A percentile compares a stretch with the other conserved stretches of the same genome.
Evolutionary conservation across 257 asterid species (phyloP).

Genomic region (Ocimum tenuiflorum): DNA sequence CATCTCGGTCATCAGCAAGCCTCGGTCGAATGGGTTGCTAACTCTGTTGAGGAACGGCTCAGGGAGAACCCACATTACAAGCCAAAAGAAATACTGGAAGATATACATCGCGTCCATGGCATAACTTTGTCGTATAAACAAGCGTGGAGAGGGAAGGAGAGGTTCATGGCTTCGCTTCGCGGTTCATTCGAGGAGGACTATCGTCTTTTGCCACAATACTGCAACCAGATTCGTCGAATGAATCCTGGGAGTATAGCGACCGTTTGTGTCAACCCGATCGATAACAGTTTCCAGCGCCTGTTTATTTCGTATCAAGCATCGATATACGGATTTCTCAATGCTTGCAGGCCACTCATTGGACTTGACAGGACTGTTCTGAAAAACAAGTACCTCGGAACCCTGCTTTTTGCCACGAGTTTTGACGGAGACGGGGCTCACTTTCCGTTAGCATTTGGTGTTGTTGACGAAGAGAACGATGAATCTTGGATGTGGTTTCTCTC

Average conservation of each 20-base stretch:
- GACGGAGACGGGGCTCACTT: slow-evolving; percentile 64
- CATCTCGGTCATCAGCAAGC: slow-evolving; percentile 79
- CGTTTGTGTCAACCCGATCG: slow-evolving; percentile 41
- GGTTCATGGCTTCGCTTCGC: slow-evolving; percentile 53
- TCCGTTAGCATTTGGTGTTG: slow-evolving; percentile 71
- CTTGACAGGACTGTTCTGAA: slow-evolving; percentile 48
- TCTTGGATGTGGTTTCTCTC: slow-evolving; percentile 67
- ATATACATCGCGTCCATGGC: slow-evolving; percentile 63
- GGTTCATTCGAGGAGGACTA: slow-evolving; percentile 70
- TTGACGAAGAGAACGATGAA: slow-evolving; percentile 35
- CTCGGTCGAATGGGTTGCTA: slow-evolving; percentile 72
- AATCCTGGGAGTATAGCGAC: slow-evolving; percentile 74
- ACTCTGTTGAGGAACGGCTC: slow-evolving; percentile 48
- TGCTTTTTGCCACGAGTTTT: slow-evolving; percentile 61
- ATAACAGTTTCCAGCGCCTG: slow-evolving; percentile 51
- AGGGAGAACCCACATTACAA: slow-evolving; percentile 58
- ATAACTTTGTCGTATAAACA: slow-evolving; percentile 67
- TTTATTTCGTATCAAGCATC: slow-evolving; percentile 69
- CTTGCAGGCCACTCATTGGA: slow-evolving; percentile 56
- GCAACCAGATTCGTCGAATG: slow-evolving; percentile 48
- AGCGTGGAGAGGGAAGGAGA: slow-evolving; percentile 73
- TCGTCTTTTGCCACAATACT: slow-evolving; percentile 57
- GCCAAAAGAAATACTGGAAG: slow-evolving; percentile 68
- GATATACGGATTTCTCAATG: slow-evolving; percentile 55
- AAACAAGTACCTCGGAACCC: slow-evolving; percentile 56